A percentile compares a stretch with the other conserved stretches of the same genome.
phyloP scores from a whole-genome alignment of 176 grass and related monocot genomes.

The Triticum dicoccoides region DNA sequence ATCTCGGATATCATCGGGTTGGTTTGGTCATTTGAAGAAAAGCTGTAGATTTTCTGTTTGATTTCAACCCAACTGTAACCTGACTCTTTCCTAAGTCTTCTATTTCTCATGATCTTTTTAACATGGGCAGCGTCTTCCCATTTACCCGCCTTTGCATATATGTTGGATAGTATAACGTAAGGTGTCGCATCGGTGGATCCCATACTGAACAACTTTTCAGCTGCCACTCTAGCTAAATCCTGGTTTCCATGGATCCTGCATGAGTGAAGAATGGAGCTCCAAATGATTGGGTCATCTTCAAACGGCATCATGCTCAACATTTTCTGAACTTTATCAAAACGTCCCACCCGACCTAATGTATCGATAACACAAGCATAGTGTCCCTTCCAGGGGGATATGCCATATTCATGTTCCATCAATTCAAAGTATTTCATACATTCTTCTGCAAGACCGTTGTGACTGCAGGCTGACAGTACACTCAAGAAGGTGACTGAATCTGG shows the following conservation, averaged over 20 bases:
- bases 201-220: conserved; percentile 75
- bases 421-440: conserved; percentile 75
- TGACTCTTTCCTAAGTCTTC: conserved; percentile 69
- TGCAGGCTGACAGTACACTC: conserved; percentile 73
- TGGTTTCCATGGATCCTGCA: conserved; percentile 78
- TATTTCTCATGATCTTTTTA: conserved; percentile 82
- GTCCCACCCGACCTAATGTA: conserved; percentile 66
- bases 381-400: conserved; percentile 63
- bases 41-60: conserved; percentile 66
- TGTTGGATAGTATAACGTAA: conserved; percentile 77
- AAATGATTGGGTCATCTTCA: conserved; percentile 65
- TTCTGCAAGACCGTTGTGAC: conserved; percentile 67
- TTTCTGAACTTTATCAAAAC: conserved; percentile 62
- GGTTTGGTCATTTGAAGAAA: conserved; percentile 77
- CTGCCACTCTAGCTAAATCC: conserved; percentile 66
- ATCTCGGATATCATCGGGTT: conserved; percentile 73
- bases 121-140: conserved; percentile 78
- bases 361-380: conserved; percentile 82
- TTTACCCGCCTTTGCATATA: conserved; percentile 77
- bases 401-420: conserved; percentile 54
- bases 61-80: conserved; percentile 95
- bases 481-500: conserved; percentile 82
- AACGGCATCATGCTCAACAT: conserved; percentile 64
- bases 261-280: conserved; percentile 87
- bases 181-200: conserved; percentile 52